These are phyloP conservation scores for Raffaelea ambrosiae DNA, from an alignment of 2,329 filamentous ascomycete species.

Conservation along the genomic window DNA sequence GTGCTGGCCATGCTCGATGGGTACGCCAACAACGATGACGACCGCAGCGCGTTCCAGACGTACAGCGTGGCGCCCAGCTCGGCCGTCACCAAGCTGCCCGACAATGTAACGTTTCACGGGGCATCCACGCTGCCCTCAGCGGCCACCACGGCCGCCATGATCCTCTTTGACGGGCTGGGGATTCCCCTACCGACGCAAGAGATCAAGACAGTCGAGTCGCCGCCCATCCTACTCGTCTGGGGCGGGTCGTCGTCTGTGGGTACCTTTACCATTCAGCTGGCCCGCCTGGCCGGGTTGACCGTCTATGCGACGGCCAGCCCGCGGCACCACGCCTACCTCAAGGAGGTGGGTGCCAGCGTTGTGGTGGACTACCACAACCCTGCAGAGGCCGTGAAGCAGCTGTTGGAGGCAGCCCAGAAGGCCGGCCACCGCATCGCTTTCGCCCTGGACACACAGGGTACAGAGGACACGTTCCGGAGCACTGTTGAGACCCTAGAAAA, in stretches of 20 bases:
- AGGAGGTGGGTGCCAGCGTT: slow-evolving; percentile 3
- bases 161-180: slow-evolving; percentile 1
- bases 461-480: too few species aligned
- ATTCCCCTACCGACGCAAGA: not conserved
- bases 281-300: slow-evolving; percentile 3
- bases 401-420: slow-evolving; percentile 12
- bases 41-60: slow-evolving; percentile 10
- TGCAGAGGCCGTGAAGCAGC: not conserved
- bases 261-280: slow-evolving; percentile 4
- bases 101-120: not conserved
- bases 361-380: slow-evolving; percentile 7
- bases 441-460: not conserved
- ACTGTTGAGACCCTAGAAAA: too few species aligned
- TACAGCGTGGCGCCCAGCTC: slow-evolving; percentile 3
- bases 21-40: slow-evolving; percentile 6
- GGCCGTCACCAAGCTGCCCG: not conserved
- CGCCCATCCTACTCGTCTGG: slow-evolving; percentile 3
- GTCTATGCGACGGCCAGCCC: slow-evolving; percentile 7
- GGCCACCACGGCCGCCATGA: not conserved
- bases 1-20: slow-evolving; percentile 8
- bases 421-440: not conserved
- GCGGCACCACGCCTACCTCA: slow-evolving; percentile 7
- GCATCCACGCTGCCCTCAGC: not conserved
- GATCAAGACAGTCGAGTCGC: not conserved
- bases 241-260: slow-evolving; percentile 1